Evolutionary conservation across 73 alveolate genomes (phyloP), one percentile per base, ranked within the genome.

Genomic region (Durusdinium trenchii): DNA sequence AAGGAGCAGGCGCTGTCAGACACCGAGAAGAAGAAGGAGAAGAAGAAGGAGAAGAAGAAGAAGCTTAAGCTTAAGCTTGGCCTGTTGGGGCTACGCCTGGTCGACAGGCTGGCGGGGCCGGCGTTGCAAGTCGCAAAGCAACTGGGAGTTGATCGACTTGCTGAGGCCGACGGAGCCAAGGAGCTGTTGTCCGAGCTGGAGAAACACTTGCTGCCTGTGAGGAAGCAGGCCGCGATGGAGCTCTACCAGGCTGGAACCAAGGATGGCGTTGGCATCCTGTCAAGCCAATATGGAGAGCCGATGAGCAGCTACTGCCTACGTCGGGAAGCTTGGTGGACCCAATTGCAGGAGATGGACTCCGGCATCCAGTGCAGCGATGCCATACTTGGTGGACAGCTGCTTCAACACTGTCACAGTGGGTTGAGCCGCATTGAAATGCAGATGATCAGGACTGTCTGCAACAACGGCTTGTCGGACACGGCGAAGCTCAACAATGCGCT

Each of bases 221-320:
- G 32, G 64, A 43, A 46, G 43, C 89, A 78, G 18, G 89, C 89
- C 0, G 89, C 89, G 0, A 3, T 78, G 64, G 89, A 43, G 64
- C 89, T 78, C 64, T 78, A 78, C 89, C 20, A 43, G 28, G 89
- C 89, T 9, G 89, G 89, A 61, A 78, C 46, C 62, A 78, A 78
- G 18, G 89, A 78, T 78, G 89, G 89, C 23, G 42, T 46, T 78
- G 89, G 89, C 23, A 26, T 46, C 47, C 42, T 78, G 38, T 45
- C 64, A 3, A 6, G 89, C 43, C 89, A 78, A 26, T 42, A 43
- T 4, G 89, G 89, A 40, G 89, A 78, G 32, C 61, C 64, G 1
- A 46, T 78, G 60, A 20, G 62, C 28, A 12, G 42, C 38, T 76
- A 76, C 60, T 43, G 62, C 62, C 6, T 76, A 42, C 16, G 89